Evolutionary conservation across 306 rosid genomes (phyloP), one percentile per base, ranked within the genome.

Genomic region (Malus domestica): DNA sequence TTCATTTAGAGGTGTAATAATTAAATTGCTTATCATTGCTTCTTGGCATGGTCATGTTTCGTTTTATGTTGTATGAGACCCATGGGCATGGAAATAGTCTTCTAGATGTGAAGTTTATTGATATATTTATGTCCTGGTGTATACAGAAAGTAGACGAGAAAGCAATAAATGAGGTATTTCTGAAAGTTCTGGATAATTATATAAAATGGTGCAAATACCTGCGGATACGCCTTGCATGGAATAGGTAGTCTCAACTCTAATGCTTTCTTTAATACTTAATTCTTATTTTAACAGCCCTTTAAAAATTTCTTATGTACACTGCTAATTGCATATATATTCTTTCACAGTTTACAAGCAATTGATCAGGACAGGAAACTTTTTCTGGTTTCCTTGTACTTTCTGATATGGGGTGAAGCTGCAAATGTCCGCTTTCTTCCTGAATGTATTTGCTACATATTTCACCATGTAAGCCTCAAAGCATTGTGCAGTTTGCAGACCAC

Each of bases 391-490:
- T 76, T 95, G 71, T 95, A 95, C 88, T 88, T 92, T 78, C 89
- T 95, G 84, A 88, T 95, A 74, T 95, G 98, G 98, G 98, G 98
- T 63, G 98, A 95, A 87, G 98, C 97, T 84, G 98, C 98, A 77
- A 95, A 95, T 84, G 89, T 90, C 80, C 98, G 98, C 65, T 95
- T 95, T 85, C 97, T 95, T 81, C 98, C 98, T 9, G 98, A 95
- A 78, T 95, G 97, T 84, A 81, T 95, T 74, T 95, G 98, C 90
- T 95, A 89, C 75, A 90, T 95, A 84, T 95, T 95, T 80, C 98
- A 95, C 93, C 74, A 87, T 46, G 98, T 95, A 92, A 95, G 97
- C 73, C 35, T 76, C 10, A 64, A 29, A 23, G 29, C 74, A 45
- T 58, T 70, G 46, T 67, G 61, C 18, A 6, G 23, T 51, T 67